phyloP scores from a whole-genome alignment of 1,284 basidiomycete species.

The Leccinum fallax region DNA sequence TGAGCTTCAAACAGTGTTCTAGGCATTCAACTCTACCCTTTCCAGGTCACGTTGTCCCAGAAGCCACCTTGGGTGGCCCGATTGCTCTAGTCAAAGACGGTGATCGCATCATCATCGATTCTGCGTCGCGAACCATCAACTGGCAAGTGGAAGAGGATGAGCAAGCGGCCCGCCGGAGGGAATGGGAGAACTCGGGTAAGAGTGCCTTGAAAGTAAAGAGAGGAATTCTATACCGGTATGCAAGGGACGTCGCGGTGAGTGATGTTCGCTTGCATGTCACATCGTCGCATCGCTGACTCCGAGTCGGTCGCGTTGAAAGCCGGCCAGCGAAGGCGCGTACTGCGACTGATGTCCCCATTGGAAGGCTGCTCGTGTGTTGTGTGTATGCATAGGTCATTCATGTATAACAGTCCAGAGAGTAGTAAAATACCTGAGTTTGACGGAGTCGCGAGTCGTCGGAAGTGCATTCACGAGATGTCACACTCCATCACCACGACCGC shows the following conservation, averaged over 20 bases:
- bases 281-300: slow-evolving; percentile 11
- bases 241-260: slow-evolving; percentile 79
- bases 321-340: slow-evolving; percentile 77
- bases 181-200: slow-evolving; percentile 73
- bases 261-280: background rate
- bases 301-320: slow-evolving; percentile 42
- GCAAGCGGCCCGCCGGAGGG: slow-evolving; percentile 65
- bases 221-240: slow-evolving; percentile 74
- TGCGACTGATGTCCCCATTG: slow-evolving; percentile 51
- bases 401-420: background rate
- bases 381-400: slow-evolving; percentile 1
- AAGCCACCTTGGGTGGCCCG: slow-evolving; percentile 91
- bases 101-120: slow-evolving; percentile 83
- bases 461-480: slow-evolving; percentile 41
- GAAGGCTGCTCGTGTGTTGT: slow-evolving; percentile 1
- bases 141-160: slow-evolving; percentile 86
- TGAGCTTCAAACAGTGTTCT: background rate
- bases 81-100: slow-evolving; percentile 95
- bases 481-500: slow-evolving; percentile 60
- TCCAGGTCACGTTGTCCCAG: slow-evolving; percentile 86
- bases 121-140: slow-evolving; percentile 76
- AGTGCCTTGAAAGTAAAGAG: slow-evolving; percentile 69
- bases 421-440: background rate
- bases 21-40: slow-evolving; percentile 3
- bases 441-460: background rate